A percentile compares a stretch with the other conserved stretches of the same genome.
These are phyloP conservation scores for Saccharomycopsis babjevae DNA, from an alignment of 805 yeast species.

Conservation along the genomic window DNA sequence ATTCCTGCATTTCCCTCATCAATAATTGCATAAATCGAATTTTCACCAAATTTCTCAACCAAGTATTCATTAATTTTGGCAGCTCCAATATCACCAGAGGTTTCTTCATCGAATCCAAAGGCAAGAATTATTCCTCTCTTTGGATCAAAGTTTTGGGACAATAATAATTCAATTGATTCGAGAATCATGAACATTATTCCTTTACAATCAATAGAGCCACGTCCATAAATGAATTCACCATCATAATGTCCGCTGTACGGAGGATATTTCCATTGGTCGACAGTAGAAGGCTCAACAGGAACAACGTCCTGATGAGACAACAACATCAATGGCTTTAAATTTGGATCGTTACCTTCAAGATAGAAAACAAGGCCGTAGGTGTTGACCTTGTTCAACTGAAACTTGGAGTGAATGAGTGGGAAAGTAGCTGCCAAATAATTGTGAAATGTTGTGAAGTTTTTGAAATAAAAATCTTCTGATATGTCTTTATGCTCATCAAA, in stretches of 20 bases:
- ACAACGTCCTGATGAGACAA: constrained; percentile 79
- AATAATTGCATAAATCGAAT: constrained; percentile 50
- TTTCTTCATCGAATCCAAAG: constrained; percentile 76
- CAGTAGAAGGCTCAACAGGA: constrained; percentile 54
- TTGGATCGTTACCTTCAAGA: constrained; percentile 34
- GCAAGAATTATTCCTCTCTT: constrained; percentile 52
- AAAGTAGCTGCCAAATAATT: constrained; percentile 43
- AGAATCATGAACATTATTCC: constrained; percentile 53
- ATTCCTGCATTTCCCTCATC: constrained; percentile 57
- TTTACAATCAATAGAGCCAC: constrained; percentile 74
- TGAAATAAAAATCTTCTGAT: constrained; percentile 32
- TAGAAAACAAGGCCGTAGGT: constrained; percentile 53
- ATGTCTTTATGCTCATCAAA: constrained; percentile 30
- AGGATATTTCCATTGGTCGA: constrained; percentile 50
- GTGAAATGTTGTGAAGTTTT: constrained; percentile 39
- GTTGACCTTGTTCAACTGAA: constrained; percentile 46
- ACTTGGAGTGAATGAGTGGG: constrained; percentile 38
- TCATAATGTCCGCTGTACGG: constrained; percentile 66
- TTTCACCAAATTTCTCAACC: constrained; percentile 44
- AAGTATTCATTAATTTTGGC: constrained; percentile 36
- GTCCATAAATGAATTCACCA: constrained; percentile 60
- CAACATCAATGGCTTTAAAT: constrained; percentile 53
- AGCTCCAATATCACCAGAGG: constrained; percentile 57
- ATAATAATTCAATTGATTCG: constrained; percentile 50
- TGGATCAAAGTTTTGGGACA: constrained; percentile 44